Evolutionary conservation across 768 basidiomycete species (phyloP).

Genomic region (Suillus weaverae): DNA sequence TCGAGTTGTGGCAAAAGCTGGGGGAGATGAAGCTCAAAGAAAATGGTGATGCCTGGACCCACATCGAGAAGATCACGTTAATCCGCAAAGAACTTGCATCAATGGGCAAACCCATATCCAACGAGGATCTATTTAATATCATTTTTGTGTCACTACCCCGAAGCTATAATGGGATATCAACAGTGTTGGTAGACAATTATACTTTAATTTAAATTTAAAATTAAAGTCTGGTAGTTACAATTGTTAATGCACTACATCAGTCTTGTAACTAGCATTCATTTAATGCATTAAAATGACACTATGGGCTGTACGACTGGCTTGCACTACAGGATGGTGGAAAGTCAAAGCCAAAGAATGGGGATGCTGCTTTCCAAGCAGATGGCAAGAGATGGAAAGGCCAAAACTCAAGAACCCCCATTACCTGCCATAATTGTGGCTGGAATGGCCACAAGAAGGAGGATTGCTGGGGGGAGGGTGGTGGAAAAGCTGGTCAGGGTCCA

Average conservation of each 20-base stretch:
- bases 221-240: too few relatives aligned
- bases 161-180: slow-evolving; percentile 33
- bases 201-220: too few relatives aligned
- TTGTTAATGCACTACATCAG: too few relatives aligned
- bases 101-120: slow-evolving; percentile 31
- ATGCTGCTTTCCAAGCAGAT: slow-evolving; percentile 5
- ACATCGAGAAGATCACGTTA: slow-evolving; percentile 31
- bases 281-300: too few relatives aligned
- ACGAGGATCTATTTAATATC: slow-evolving; percentile 35
- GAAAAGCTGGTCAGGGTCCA: slow-evolving; percentile 7
- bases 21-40: slow-evolving; percentile 16
- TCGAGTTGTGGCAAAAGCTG: background rate
- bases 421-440: slow-evolving; percentile 11
- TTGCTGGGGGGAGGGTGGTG: slow-evolving; percentile 17
- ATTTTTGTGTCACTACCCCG: slow-evolving; percentile 36
- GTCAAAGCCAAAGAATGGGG: background rate
- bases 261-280: too few relatives aligned
- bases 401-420: background rate
- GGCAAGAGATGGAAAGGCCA: background rate
- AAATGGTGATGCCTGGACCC: slow-evolving; percentile 31
- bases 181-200: too few relatives aligned
- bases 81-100: slow-evolving; percentile 36
- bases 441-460: background rate
- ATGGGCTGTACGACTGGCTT: slow-evolving; percentile 21
- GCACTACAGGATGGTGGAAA: background rate